Base-by-base conservation (phyloP, 805 yeast species). In the Maudiozyma pseudohumilis region DNA sequence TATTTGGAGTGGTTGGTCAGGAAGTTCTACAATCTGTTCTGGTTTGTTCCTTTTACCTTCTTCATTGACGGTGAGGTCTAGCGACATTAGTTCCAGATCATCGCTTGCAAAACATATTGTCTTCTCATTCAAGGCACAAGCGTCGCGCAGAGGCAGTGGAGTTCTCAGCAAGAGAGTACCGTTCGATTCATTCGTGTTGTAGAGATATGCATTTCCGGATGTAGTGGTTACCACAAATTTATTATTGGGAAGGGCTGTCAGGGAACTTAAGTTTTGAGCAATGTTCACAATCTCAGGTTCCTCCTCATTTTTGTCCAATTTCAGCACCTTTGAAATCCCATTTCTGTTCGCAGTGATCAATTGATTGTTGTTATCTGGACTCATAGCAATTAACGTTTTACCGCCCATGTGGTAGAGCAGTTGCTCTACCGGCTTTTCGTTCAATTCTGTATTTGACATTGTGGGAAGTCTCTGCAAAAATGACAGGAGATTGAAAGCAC, bases 101-200 rank as follows among this genome's bases (percentile, higher is more conserved):
- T 80, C 83, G 28, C 89, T 88, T 19, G 80, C 87, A 41, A 75
- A 68, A 1, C 76, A 63, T 1, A 69, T 63, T 52, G 74, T 63
- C 25, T 71, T 68, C 0, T 81, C 86, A 35, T 71, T 74, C 48
- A 75, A 70, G 11, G 60, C 61, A 6, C 73, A 67, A n/a, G n/a
- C n/a, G 44, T 72, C 78, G 43, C 82, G 48, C 10, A 56, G 34
- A 5, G 61, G 59, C 22, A 58, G 39, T 7, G 56, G 41, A 13
- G 49, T 49, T 33, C 77, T 56, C 33, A 61, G 64, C n/a, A 74
- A 48, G 11, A 64, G 49, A 18, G 66, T 64, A 16, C 60, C 59
- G 11, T 56, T 58, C 23, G 52, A 41, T 3, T 45, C 44, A 18
- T 47, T 47, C 2, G 47, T 28, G 33, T 49, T 39, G 31, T 50